These are phyloP conservation scores for Capsella rubella DNA, from an alignment of 441 rosid genomes.

Conservation along the genomic window DNA sequence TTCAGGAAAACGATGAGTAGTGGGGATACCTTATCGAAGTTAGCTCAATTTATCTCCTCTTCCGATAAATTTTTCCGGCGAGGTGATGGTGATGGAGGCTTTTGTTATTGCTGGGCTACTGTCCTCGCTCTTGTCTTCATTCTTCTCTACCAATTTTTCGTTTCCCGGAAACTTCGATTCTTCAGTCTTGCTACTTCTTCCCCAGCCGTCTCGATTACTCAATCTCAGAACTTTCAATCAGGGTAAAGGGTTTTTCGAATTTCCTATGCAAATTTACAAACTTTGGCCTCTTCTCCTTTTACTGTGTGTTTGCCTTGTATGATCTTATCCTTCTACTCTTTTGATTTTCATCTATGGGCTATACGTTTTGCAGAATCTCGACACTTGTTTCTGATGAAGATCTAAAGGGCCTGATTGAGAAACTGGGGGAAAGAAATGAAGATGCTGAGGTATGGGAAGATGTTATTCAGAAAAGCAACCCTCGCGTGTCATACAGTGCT, in stretches of 20 bases:
- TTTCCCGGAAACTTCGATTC: slow-evolving; percentile 31
- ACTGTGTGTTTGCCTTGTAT: slow-evolving; percentile 11
- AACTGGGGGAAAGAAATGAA: slow-evolving; percentile 53
- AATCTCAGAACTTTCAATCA: slow-evolving; percentile 41
- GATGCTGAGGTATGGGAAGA: slow-evolving; percentile 67
- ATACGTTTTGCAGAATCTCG: slow-evolving; percentile 48
- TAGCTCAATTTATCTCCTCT: slow-evolving; percentile 33
- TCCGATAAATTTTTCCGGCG: slow-evolving; percentile 36
- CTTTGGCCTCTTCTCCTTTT: slow-evolving; percentile 14
- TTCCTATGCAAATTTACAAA: neutral
- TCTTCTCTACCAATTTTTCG: slow-evolving; percentile 45
- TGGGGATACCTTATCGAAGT: slow-evolving; percentile 22
- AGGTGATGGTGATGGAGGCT: slow-evolving; percentile 38
- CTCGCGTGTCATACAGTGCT: slow-evolving; percentile 64
- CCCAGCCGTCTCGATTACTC: slow-evolving; percentile 38
- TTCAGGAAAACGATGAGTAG: slow-evolving; percentile 30
- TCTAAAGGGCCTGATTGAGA: slow-evolving; percentile 60
- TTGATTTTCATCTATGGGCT: slow-evolving; percentile 15
- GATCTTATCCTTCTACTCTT: slow-evolving; percentile 3
- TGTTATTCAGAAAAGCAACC: slow-evolving; percentile 60
- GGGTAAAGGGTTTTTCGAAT: slow-evolving; percentile 36
- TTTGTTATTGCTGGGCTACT: slow-evolving; percentile 52
- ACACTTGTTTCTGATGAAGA: slow-evolving; percentile 67
- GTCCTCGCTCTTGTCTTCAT: slow-evolving; percentile 50
- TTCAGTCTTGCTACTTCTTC: slow-evolving; percentile 32